Evolutionary conservation across 768 basidiomycete genomes (phyloP), one percentile per base, ranked within the genome.

Genomic region (Phanerochaete sordida): DNA sequence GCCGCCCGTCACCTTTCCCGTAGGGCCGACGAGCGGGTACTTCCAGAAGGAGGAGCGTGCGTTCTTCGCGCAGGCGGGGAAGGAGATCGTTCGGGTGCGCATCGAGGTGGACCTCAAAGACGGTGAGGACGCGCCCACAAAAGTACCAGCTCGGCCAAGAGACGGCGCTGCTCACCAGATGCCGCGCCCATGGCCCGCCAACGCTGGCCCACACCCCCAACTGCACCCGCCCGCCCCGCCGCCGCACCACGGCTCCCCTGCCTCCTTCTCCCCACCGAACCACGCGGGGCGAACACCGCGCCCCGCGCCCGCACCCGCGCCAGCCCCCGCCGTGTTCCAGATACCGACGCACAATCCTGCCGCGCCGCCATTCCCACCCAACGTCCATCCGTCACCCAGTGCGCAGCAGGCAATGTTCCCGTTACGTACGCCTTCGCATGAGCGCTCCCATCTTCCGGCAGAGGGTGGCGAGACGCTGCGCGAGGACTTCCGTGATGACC

Each of bases 41-140:
- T 92, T 92, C 70, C 81, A 84, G 63, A 77, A 83, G 0, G 87
- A 92, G 70, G 90, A 92, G 66, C 86, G 89, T 57, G 86, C 86
- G 8, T 92, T 90, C 72, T 92, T 92, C 64, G 88, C 88, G 1
- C 84, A 88, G 65, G 86, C 87, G 0, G 90, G 88, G 24, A 86
- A 83, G 61, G 89, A 90, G 71, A 88, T 91, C 64, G 83, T 91
- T 44, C 84, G 88, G 27, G 85, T 89, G 28, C 81, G 86, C 26
- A 81, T 90, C 43, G 88, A 90, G 69, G 78, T 89, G 57, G 88
- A 89, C 71, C 70, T 86, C 19, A 74, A 59, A 27, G 56, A 59
- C 26, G 55, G 55, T 21, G 37, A 48, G 43, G 21, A 28, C 9
- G 39, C 56, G 19, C 31, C 49, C 51, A 11, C 44, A 26, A 39